Conservation (phyloP, 768 basidiomycete genomes). For the Lenzites betulinus region DNA sequence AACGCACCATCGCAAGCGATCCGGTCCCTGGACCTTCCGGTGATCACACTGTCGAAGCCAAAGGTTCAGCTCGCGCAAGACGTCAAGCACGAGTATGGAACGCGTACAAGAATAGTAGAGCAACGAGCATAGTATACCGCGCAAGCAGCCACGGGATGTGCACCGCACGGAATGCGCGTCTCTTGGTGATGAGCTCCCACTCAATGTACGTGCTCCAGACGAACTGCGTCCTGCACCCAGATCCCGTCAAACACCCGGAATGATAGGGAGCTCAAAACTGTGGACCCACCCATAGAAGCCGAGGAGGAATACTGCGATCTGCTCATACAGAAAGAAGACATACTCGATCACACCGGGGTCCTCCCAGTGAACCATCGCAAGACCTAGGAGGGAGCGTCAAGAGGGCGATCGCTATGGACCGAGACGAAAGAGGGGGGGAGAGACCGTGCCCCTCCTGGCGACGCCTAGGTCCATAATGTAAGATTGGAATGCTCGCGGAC, state of each 20-base stretch:
- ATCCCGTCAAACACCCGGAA: neutral
- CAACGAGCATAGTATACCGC: slow-evolving; percentile 10
- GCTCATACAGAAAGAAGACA: slow-evolving; percentile 9
- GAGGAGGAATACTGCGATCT: slow-evolving; percentile 17
- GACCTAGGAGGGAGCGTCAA: neutral
- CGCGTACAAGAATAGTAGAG: slow-evolving; percentile 13
- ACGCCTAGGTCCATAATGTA: neutral
- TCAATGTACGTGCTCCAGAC: slow-evolving; percentile 8
- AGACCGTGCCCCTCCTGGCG: neutral
- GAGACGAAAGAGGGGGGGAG: neutral
- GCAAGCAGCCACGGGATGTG: slow-evolving; percentile 15
- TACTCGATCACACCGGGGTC: slow-evolving; percentile 5
- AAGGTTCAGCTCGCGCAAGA: neutral
- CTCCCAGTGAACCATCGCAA: slow-evolving; percentile 19
- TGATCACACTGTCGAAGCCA: slow-evolving; percentile 1
- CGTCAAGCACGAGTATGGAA: too few relatives aligned
- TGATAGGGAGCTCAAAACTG: neutral
- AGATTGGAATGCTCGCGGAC: neutral
- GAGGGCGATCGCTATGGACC: neutral
- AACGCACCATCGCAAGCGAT: slow-evolving; percentile 10
- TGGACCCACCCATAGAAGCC: slow-evolving; percentile 20
- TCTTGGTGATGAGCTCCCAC: slow-evolving; percentile 9
- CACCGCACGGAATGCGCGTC: slow-evolving; percentile 2
- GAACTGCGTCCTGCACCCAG: slow-evolving; percentile 4
- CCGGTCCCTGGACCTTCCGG: neutral